These are phyloP conservation scores for Rhinocladiella similis DNA, from an alignment of 2,329 filamentous ascomycete genomes.

Conservation along the genomic window DNA sequence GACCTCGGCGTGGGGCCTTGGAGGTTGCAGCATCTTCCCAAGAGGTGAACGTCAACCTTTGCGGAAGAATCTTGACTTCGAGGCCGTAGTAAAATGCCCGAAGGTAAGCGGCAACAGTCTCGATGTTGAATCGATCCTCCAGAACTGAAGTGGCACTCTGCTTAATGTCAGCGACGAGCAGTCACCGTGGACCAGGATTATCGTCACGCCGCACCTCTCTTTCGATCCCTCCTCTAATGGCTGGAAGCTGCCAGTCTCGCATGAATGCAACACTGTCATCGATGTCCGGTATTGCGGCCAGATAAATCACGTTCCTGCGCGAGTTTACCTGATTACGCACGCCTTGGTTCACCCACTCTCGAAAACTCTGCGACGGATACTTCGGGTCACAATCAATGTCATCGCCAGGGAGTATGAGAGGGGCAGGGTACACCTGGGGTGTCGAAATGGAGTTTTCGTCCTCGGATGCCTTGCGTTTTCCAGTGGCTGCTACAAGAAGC, in stretches of 20 bases:
- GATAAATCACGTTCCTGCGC: constrained; percentile 54
- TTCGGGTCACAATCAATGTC: constrained; percentile 57
- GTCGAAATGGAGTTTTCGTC: neutral
- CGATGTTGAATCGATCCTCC: constrained; percentile 19
- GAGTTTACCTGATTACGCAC: constrained; percentile 53
- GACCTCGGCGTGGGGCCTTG: neutral
- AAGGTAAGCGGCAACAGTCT: constrained; percentile 46
- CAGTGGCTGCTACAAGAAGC: constrained; percentile 7
- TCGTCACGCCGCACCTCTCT: neutral
- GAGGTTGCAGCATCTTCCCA: constrained; percentile 43
- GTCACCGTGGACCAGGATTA: neutral
- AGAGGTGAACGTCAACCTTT: constrained; percentile 45
- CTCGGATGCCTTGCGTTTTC: neutral
- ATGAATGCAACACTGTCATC: constrained; percentile 40
- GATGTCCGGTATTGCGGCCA: constrained; percentile 50
- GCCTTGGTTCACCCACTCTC: constrained; percentile 50
- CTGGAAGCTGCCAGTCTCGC: constrained; percentile 36
- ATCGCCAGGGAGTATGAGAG: constrained; percentile 61
- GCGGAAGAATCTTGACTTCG: constrained; percentile 46
- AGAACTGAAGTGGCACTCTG: neutral
- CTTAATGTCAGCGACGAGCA: neutral
- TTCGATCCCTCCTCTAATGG: neutral
- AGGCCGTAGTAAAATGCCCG: constrained; percentile 57
- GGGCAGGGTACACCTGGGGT: constrained; percentile 53
- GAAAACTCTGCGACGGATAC: constrained; percentile 53